Percentiles rank a stretch among this genome's conserved stretches.
Evolutionary conservation across 2,329 filamentous ascomycete genomes (phyloP).

Genomic region (Scedosporium minutisporum): DNA sequence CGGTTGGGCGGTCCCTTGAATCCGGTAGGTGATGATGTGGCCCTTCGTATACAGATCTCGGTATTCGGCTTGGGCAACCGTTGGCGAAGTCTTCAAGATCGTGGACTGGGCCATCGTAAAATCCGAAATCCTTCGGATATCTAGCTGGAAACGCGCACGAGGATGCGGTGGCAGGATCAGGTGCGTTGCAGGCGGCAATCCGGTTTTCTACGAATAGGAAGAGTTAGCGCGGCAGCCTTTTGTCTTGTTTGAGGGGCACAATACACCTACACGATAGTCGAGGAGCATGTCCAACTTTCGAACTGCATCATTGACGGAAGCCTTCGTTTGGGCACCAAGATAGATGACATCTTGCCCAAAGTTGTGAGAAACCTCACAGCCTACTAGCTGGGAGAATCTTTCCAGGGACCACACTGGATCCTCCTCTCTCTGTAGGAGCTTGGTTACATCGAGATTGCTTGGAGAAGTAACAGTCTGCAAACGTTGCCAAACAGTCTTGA

Average conservation of each 20-base stretch:
- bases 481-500: slow-evolving; percentile 17
- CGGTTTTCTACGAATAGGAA: background rate
- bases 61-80: slow-evolving; percentile 10
- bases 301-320: slow-evolving; percentile 10
- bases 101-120: slow-evolving; percentile 17
- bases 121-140: slow-evolving; percentile 16
- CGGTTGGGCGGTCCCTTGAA: background rate
- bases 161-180: slow-evolving; percentile 14
- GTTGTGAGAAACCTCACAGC: slow-evolving; percentile 19
- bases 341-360: slow-evolving; percentile 17
- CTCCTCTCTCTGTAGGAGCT: slow-evolving; percentile 1
- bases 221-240: background rate
- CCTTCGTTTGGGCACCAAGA: slow-evolving; percentile 13
- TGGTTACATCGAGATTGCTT: background rate
- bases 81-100: slow-evolving; percentile 11
- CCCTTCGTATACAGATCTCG: slow-evolving; percentile 3
- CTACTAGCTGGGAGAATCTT: slow-evolving; percentile 1
- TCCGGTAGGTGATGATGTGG: background rate
- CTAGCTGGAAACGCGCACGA: slow-evolving; percentile 11
- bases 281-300: slow-evolving; percentile 14
- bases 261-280: slow-evolving; percentile 13
- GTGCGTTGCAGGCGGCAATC: slow-evolving; percentile 11
- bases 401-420: background rate
- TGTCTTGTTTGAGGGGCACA: background rate
- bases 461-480: background rate